Percentiles rank a stretch among this genome's conserved stretches.
These are phyloP conservation scores for Tylopilus plumbeoviolaceoides DNA, from an alignment of 768 basidiomycete genomes.

Conservation along the genomic window DNA sequence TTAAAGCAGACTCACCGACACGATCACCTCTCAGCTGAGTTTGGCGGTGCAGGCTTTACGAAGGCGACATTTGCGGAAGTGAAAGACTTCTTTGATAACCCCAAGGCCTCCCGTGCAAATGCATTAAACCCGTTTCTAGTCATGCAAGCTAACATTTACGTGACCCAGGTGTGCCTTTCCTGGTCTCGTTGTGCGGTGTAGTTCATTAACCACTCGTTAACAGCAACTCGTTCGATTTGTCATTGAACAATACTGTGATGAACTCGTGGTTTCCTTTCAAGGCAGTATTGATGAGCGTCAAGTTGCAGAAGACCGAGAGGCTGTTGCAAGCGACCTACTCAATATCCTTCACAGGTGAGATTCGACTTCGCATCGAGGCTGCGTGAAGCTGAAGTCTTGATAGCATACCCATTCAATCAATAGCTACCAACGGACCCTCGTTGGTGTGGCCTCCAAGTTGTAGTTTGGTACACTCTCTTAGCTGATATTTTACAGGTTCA, in stretches of 20 bases:
- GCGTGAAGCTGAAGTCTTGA: slow-evolving; percentile 2
- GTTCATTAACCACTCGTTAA: background rate
- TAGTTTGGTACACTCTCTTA: background rate
- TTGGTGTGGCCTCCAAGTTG: slow-evolving; percentile 49
- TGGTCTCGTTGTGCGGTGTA: background rate
- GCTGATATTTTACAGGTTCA: slow-evolving; percentile 52
- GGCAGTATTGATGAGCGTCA: slow-evolving; percentile 60
- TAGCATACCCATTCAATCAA: slow-evolving; percentile 90
- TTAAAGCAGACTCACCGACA: slow-evolving; percentile 56
- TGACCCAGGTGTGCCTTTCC: slow-evolving; percentile 66
- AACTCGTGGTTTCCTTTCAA: slow-evolving; percentile 67
- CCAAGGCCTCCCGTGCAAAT: slow-evolving; percentile 79
- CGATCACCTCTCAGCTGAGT: slow-evolving; percentile 52
- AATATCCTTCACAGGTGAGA: slow-evolving; percentile 76
- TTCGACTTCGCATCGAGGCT: background rate
- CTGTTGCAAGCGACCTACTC: slow-evolving; percentile 82
- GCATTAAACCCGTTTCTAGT: slow-evolving; percentile 88
- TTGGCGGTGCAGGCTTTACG: slow-evolving; percentile 66
- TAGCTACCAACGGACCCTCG: slow-evolving; percentile 83
- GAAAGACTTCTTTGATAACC: slow-evolving; percentile 89
- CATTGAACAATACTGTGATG: slow-evolving; percentile 88
- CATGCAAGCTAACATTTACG: slow-evolving; percentile 89
- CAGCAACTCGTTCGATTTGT: slow-evolving; percentile 94
- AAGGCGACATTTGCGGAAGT: slow-evolving; percentile 86
- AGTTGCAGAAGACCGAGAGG: slow-evolving; percentile 71